phyloP scores from a whole-genome alignment of 2,329 filamentous ascomycete species.

The Falciphora oryzae region DNA sequence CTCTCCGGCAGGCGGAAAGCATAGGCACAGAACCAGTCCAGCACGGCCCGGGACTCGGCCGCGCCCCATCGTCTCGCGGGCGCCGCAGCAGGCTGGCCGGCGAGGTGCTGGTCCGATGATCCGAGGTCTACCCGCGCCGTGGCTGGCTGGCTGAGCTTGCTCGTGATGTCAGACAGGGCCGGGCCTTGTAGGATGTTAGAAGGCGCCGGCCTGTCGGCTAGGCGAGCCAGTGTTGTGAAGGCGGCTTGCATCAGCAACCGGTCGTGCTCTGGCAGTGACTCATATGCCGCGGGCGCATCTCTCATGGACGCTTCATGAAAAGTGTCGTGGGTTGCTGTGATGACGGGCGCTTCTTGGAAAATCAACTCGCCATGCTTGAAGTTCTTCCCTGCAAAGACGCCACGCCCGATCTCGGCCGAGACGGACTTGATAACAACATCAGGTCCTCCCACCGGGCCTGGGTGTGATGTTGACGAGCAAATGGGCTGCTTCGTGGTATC shows the following conservation, averaged over 20 bases:
- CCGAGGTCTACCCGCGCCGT: neutral
- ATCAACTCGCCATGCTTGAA: constrained; percentile 20
- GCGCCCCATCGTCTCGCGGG: neutral
- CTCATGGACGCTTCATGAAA: neutral
- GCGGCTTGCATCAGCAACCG: constrained; percentile 15
- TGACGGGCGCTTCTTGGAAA: constrained; percentile 21
- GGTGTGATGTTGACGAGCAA: neutral
- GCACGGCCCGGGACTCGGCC: constrained; percentile 12
- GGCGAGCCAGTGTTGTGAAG: constrained; percentile 17
- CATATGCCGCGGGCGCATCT: constrained; percentile 15
- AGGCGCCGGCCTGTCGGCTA: constrained; percentile 12
- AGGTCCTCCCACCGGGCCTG: too few species aligned
- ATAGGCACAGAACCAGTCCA: constrained; percentile 18
- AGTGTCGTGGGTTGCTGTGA: constrained; percentile 18
- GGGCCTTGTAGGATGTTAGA: neutral
- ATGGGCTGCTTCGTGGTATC: neutral
- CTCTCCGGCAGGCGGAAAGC: constrained; percentile 17
- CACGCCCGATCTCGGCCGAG: constrained; percentile 20
- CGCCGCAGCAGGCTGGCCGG: neutral
- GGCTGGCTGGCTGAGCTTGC: neutral
- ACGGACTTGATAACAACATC: neutral
- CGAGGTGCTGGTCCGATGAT: constrained; percentile 1
- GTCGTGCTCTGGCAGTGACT: constrained; percentile 7
- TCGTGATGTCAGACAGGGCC: neutral
- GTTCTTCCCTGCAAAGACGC: constrained; percentile 24